Base-by-base conservation (phyloP, 2,329 filamentous ascomycete genomes). In the Hirsutella thompsonii region DNA sequence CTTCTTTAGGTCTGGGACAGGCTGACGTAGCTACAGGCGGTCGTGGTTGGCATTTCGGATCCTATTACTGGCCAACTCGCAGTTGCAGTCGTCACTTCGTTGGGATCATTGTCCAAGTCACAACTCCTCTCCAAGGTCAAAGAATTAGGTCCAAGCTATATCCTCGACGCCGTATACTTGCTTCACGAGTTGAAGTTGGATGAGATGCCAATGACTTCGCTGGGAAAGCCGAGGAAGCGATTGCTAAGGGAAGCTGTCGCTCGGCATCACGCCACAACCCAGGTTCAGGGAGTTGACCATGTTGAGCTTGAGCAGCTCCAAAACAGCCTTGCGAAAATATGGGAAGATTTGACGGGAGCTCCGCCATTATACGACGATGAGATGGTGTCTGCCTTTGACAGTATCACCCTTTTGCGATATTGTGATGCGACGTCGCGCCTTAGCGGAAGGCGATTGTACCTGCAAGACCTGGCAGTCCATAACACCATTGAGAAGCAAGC, bases 11-110 rank as follows among this genome's bases (percentile, higher is more conserved):
- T 10, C n/a, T 16, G 5, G 30, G 5, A 14, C 30, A 5, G 18
- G 19, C 19, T 39, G 2, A 36, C 6, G 3, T 1, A 20, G 6
- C 32, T 1, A 2, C 42, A 62, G 49, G 57, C 51, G 1, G 59
- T 67, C 41, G 62, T 71, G 2, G 56, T 71, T 11, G 67, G 65
- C 8, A 52, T 64, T 2, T 55, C 59, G 2, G 66, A 71, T 46
- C 55, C 62, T 11, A 49, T 67, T 41, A 66, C 68, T 20, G 67
- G 68, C 4, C 67, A 72, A 45, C 58, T 72, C 3, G 63, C 66
- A 0, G 59, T 70, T 13, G 68, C 68, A 2, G 51, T 71, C 11
- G 59, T 68, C 20, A 50, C 54, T 26, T 44, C 60, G 3, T 55
- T 60, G 0, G 30, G 55, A n/a, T 47, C 50, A 3, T 46, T 51